Conservation (phyloP, 306 rosid genomes). For the Rubus parviflorus region DNA sequence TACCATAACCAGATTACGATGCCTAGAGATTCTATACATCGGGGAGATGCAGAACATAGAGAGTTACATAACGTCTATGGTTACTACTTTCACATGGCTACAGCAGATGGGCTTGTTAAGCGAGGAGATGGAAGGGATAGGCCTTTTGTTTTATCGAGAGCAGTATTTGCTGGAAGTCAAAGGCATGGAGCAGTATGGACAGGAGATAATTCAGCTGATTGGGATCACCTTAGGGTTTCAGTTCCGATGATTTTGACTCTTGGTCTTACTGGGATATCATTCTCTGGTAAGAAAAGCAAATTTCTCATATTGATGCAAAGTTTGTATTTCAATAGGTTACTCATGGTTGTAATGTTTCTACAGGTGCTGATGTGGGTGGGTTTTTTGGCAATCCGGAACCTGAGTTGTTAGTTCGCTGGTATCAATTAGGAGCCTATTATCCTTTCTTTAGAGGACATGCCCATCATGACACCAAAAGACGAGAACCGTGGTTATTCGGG, state of each 20-base stretch:
- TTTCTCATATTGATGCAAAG: background rate
- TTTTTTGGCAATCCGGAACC: slow-evolving; percentile 96
- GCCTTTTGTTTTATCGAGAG: slow-evolving; percentile 91
- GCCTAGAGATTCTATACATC: slow-evolving; percentile 92
- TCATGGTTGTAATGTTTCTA: slow-evolving; percentile 22
- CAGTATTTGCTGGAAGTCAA: slow-evolving; percentile 91
- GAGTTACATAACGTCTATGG: slow-evolving; percentile 95
- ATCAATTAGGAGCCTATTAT: slow-evolving; percentile 87
- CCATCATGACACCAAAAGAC: slow-evolving; percentile 94
- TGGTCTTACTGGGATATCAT: slow-evolving; percentile 78
- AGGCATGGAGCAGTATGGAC: slow-evolving; percentile 93
- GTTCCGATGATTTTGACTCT: slow-evolving; percentile 93
- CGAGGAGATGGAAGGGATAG: slow-evolving; percentile 88
- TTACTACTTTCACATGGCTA: slow-evolving; percentile 96
- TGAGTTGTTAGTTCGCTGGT: slow-evolving; percentile 94
- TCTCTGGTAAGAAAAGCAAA: slow-evolving; percentile 59
- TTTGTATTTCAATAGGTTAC: slow-evolving; percentile 4
- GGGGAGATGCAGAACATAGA: slow-evolving; percentile 77
- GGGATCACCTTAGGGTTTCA: slow-evolving; percentile 91
- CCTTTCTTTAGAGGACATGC: slow-evolving; percentile 97
- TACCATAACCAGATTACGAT: slow-evolving; percentile 65
- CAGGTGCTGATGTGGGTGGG: slow-evolving; percentile 99
- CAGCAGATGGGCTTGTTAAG: slow-evolving; percentile 76
- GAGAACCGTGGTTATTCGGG: slow-evolving; percentile 99
- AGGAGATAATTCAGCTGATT: slow-evolving; percentile 93